These are phyloP conservation scores for Syzygium jambos DNA, from an alignment of 345 rosid species.

Conservation along the genomic window DNA sequence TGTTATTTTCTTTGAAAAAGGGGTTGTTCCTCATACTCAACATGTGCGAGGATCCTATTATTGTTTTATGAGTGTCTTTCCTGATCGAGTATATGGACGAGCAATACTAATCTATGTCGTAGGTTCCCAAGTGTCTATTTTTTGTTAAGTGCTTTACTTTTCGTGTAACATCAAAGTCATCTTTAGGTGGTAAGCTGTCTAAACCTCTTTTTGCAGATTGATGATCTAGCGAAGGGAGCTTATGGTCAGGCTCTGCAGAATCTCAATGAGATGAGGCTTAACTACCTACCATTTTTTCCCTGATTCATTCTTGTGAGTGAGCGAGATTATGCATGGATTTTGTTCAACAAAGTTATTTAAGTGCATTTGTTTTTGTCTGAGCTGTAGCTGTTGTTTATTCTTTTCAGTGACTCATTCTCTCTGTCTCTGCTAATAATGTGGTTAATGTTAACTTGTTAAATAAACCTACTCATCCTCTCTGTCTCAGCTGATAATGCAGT, in stretches of 20 bases:
- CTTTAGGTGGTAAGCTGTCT: background rate
- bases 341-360: background rate
- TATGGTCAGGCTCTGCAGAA: fast-evolving
- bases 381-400: no score
- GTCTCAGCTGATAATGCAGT: background rate
- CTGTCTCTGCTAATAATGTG: background rate
- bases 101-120: background rate
- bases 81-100: fast-evolving
- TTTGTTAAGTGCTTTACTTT: background rate
- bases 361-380: background rate
- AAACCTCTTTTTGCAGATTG: background rate
- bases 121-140: background rate
- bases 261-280: background rate
- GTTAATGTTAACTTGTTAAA: background rate
- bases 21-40: background rate
- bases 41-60: background rate
- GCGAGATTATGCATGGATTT: no score
- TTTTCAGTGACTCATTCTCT: no score
- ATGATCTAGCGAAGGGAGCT: background rate
- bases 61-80: no score
- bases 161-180: background rate
- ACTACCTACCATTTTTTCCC: background rate
- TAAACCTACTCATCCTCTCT: no score
- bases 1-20: no score
- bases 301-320: background rate